A percentile compares a stretch with the other conserved stretches of the same genome.
These are phyloP conservation scores for Xerophyta viscosa DNA, from an alignment of 106 monocot genomes.

Conservation along the genomic window DNA sequence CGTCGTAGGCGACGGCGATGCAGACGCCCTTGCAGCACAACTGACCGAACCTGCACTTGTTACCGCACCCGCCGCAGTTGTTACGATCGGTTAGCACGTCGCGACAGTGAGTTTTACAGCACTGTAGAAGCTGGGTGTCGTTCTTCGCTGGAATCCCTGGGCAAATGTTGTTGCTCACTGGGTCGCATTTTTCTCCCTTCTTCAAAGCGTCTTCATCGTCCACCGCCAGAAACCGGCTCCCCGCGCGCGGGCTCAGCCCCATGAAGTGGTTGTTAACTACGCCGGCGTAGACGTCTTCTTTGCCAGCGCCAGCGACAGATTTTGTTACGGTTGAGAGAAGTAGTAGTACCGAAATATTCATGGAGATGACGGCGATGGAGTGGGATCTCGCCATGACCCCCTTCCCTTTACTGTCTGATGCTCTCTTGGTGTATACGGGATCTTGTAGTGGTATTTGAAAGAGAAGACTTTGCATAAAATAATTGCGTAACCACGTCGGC, in stretches of 20 bases:
- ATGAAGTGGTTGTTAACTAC: conserved; percentile 4
- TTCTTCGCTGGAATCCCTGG: not conserved
- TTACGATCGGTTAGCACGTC: conserved; percentile 30
- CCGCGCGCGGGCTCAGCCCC: conserved; percentile 2
- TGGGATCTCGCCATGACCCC: not conserved
- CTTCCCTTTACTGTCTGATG: not conserved
- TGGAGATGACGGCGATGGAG: conserved; percentile 2
- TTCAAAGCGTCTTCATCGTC: not conserved
- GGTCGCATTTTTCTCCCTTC: conserved; percentile 22
- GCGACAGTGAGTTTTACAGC: conserved; percentile 37
- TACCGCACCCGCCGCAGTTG: conserved; percentile 57
- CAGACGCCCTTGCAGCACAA: conserved; percentile 57
- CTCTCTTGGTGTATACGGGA: no score
- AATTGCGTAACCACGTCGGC: conserved; percentile 3
- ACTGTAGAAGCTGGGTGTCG: conserved; percentile 14
- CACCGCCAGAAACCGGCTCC: conserved; percentile 8
- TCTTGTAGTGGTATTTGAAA: conserved; percentile 1
- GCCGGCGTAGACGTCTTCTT: not conserved
- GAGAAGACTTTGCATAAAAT: not conserved
- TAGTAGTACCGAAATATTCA: not conserved
- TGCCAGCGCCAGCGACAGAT: not conserved
- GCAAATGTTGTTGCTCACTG: conserved; percentile 11
- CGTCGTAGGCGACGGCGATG: conserved; percentile 42
- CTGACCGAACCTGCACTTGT: conserved; percentile 46
- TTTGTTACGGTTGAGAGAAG: not conserved